Evolutionary conservation across 2,329 filamentous ascomycete genomes (phyloP), one percentile per base, ranked within the genome.

Genomic region (Pseudophaeomoniella oleicola): DNA sequence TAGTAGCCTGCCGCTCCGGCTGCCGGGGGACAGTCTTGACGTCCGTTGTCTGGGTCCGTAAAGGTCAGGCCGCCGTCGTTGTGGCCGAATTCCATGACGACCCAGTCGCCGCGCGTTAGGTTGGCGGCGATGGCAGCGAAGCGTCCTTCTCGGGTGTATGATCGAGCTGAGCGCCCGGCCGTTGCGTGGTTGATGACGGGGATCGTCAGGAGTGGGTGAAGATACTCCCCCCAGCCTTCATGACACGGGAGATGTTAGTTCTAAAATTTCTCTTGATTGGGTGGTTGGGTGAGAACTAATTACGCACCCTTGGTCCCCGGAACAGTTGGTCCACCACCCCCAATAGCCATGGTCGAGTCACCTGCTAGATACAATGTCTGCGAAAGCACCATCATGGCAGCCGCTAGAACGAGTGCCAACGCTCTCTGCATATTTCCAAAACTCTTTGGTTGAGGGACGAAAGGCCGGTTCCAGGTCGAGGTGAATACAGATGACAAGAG

Each of bases 71-170:
- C 75, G 15, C 75, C 78, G 45, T 82, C 78, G 46, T 83, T 83
- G 59, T 82, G 78, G 0, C 78, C 78, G 46, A 82, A 80, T 47
- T 81, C 77, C 36, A 82, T 79, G 36, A 81, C 62, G 1, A 81
- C 75, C 53, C 72, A 76, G 53, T 82, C 78, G 18, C 72, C 74
- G 1, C 60, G 37, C 48, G 67, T 45, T 16, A 81, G 59, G 2
- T 62, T 48, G 17, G 62, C 55, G 33, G 69, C 66, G 36, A 82
- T 68, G 0, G 61, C 62, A n/a, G 64, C 54, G 58, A 82, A 83
- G 11, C 72, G 72, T 5, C 71, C 72, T 56, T 83, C 78, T 34
- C 72, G 67, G 1, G 69, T 77, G 56, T 67, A 83, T 13, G 74
- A 79, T 32, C 78, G 68, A 1, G 78, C 75, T 16, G 70, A 77